Evolutionary conservation across 1,284 basidiomycete species (phyloP), one percentile per base, ranked within the genome.

Genomic region (Apiotrichum gracile): DNA sequence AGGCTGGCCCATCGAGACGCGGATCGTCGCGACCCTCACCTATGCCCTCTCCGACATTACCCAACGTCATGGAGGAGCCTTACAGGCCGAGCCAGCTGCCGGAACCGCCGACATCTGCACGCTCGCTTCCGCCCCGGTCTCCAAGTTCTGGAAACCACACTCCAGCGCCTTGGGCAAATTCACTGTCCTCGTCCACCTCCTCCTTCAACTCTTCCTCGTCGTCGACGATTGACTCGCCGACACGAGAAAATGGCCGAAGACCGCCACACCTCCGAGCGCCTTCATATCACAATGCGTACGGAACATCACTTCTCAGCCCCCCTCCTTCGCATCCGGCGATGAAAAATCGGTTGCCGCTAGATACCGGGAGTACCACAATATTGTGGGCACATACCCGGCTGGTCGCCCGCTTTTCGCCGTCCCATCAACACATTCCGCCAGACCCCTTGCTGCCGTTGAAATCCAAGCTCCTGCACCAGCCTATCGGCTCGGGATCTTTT

Each of bases 401-500:
- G 3, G 58, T 68, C 9, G 74, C 68, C 1, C 67, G 65, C 3
- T 73, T 77, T 39, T 67, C 73, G 21, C 75, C 75, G 25, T 73
- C 74, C 0, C 62, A 67, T 22, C 53, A 65, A 4, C 69, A 76
- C 49, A 75, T 77, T 39, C 75, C 75, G 0, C 74, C 75, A 19
- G 75, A 77, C 42, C 73, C 75, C 0, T 57, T 77, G 37, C 59
- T 77, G 19, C 74, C 75, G 1, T 68, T 77, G 2, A 66, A 72
- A 10, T 65, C 70, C 5, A 53, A 66, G 17, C 57, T 77, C 16
- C 62, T 76, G 3, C 73, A 75, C 47, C 72, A 73, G 50, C 74
- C 74, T 0, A 61, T 76, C 26, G 75, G 75, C 5, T 75, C 74
- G 1, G 74, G 74, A 1, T 58, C 63, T 1, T 61, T 62, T 13